Evolutionary conservation across 2,329 filamentous ascomycete genomes (phyloP), one percentile per base, ranked within the genome.

Genomic region (Talaromyces islandicus): DNA sequence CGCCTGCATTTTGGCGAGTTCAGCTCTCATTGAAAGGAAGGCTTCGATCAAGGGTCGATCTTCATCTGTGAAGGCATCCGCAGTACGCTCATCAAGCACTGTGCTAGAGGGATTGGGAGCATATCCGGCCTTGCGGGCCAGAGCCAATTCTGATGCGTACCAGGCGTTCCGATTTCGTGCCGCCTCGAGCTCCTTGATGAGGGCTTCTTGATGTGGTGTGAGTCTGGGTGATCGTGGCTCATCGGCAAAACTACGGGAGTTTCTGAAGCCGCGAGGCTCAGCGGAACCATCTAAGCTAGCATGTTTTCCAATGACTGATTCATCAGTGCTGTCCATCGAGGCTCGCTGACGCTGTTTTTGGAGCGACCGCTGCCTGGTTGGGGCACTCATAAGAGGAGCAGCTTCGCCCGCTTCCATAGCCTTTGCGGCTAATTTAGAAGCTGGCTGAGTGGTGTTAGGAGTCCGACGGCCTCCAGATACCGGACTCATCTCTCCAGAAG

Each of bases 101-200:
- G 91, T 87, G 69, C 86, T 83, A 1, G 87, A 86, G 2, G 86
- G 80, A 63, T 85, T 91, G 17, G 90, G 84, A 7, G 86, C 83
- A 69, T 97, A 99, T 5, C 94, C 94, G 46, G 91, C 86, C 75
- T 96, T 96, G 55, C 90, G 87, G 7, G 94, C 95, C 64, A 99
- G 80, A 60, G 96, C 91, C 52, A 99, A 81, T 75, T 99, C 94
- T 0, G 93, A 97, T 7, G 92, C 91, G 74, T 96, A 97, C 94
- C 94, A 99, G 0, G 93, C 93, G 75, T 96, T 97, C 56, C 90
- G 86, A 69, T 89, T 94, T 68, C 91, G 90, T 3, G 88, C 84
- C 9, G 86, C 82, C 71, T 99, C 93, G 2, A 99, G 81, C 71
- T 99, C 94, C 71, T 94, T 93, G 14, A 91, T 81, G 12, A 97